A percentile compares a stretch with the other conserved stretches of the same genome.
Evolutionary conservation across 1,284 basidiomycete genomes (phyloP).

Genomic region (Cystobasidium sp.): DNA sequence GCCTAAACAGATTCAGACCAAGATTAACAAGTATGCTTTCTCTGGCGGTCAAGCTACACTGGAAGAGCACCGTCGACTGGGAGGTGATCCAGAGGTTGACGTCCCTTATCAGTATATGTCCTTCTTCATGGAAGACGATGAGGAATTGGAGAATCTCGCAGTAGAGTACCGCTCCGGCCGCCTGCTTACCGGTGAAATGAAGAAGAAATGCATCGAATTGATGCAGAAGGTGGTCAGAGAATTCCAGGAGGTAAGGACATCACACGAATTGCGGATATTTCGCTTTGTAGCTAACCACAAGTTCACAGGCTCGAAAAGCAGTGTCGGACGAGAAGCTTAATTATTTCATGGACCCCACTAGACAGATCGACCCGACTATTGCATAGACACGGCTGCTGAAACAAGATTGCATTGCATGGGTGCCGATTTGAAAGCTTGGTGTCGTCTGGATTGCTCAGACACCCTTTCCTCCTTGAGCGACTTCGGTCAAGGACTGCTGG

Average conservation of each 20-base stretch:
- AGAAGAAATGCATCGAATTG: conserved; percentile 82
- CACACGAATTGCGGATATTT: conserved; percentile 51
- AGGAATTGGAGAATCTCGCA: conserved; percentile 75
- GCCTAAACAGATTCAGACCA: conserved; percentile 92
- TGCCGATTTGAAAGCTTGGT: too few species aligned
- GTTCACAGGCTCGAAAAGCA: conserved; percentile 70
- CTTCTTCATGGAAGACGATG: conserved; percentile 97
- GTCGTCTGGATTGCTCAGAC: too few species aligned
- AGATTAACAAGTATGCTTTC: conserved; percentile 75
- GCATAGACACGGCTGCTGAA: neutral
- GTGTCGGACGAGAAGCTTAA: conserved; percentile 79
- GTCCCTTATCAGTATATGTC: conserved; percentile 93
- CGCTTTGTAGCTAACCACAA: neutral
- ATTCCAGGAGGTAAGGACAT: conserved; percentile 76
- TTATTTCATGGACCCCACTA: conserved; percentile 79
- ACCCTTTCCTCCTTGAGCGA: too few species aligned
- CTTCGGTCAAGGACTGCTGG: too few species aligned
- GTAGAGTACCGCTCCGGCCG: conserved; percentile 90
- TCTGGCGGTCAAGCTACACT: conserved; percentile 73
- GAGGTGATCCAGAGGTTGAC: conserved; percentile 94
- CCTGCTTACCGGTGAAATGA: conserved; percentile 88
- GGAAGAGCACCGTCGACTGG: conserved; percentile 85
- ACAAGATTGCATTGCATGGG: too few species aligned
- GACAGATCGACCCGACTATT: conserved; percentile 70
- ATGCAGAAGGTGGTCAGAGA: conserved; percentile 81